Conservation (phyloP, 257 asterid genomes). For the Solanum dulcamara region DNA sequence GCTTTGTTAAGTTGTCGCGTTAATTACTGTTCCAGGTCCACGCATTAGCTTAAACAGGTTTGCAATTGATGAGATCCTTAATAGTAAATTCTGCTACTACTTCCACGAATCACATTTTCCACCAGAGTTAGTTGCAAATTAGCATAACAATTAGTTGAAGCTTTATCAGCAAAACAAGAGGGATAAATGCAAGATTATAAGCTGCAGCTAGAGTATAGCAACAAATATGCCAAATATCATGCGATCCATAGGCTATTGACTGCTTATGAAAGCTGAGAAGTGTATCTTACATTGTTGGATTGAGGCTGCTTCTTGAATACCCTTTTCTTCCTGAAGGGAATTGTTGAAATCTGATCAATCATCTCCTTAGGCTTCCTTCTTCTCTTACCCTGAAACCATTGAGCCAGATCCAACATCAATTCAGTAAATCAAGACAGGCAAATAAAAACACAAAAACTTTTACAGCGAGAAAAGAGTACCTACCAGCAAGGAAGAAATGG, state of each 20-base stretch:
- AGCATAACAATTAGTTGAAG: not conserved
- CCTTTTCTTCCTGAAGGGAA: constrained; percentile 32
- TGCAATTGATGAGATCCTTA: not conserved
- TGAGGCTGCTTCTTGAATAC: constrained; percentile 21
- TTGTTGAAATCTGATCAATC: constrained; percentile 52
- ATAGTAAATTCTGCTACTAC: not conserved
- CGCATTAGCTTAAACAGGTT: not conserved
- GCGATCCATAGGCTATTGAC: not conserved
- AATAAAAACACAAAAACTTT: not conserved
- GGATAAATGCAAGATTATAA: not conserved
- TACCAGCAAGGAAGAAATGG: constrained; percentile 15
- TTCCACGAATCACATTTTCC: not conserved
- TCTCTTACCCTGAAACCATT: constrained; percentile 55
- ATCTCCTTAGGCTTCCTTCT: constrained; percentile 83
- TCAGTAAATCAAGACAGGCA: constrained; percentile 1
- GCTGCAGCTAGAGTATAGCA: not conserved
- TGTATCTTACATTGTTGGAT: constrained; percentile 31
- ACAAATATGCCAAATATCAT: not conserved
- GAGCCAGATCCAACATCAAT: constrained; percentile 53
- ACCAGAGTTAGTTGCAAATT: not conserved
- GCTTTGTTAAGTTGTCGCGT: not conserved
- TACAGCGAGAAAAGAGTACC: not conserved
- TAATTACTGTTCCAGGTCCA: not conserved
- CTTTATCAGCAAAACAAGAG: not conserved
- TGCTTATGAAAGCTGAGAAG: not conserved